Base-by-base conservation (phyloP, 495 filamentous ascomycete genomes). In the Hypomontagnella monticulosa region DNA sequence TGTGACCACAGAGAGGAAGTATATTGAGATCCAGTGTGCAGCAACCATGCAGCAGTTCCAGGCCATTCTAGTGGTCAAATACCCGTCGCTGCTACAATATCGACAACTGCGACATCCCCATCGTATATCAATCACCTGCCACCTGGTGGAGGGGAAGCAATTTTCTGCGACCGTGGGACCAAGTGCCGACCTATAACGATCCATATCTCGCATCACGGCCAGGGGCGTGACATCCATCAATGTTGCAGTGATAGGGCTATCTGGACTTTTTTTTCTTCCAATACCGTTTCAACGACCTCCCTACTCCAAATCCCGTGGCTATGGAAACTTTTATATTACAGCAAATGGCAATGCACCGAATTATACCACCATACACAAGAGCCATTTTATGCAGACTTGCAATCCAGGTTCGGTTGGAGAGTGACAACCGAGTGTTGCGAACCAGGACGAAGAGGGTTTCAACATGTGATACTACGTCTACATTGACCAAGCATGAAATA, bases 301-400 rank as follows among this genome's bases (percentile, higher is more conserved):
- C 51, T 63, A 63, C 60, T 69, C 55, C 60, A 69, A 69, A 64
- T 69, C 60, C 65, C 65, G 33, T 63, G 65, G 65, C 49, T 32
- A 41, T 68, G 65, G 59, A 63, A 54, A 63, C 58, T 34, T 48
- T 32, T 27, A 10, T 43, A 23, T n/a, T 37, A 23, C 27, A 51
- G 54, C 54, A 51, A 44, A 64, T 58, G 30, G 37, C 54, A 57
- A 57, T 36, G 27, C 27, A 43, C 51, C 51, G 30, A 42, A 44
- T 44, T 41, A 20, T 46, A 37, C 18, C n/a, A 38, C 15, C 15
- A 15, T 33, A 10, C 15, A 53, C 9, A 43, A 67, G 52, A 53
- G 38, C 47, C 46, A 62, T 57, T 57, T 56, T 50, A 62, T 44
- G 44, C 47, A 14, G 38, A 51, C 48, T 67, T 27, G 20, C 56